Conservation (phyloP, 1,284 basidiomycete genomes). For the Ganoderma leucocontextum region DNA sequence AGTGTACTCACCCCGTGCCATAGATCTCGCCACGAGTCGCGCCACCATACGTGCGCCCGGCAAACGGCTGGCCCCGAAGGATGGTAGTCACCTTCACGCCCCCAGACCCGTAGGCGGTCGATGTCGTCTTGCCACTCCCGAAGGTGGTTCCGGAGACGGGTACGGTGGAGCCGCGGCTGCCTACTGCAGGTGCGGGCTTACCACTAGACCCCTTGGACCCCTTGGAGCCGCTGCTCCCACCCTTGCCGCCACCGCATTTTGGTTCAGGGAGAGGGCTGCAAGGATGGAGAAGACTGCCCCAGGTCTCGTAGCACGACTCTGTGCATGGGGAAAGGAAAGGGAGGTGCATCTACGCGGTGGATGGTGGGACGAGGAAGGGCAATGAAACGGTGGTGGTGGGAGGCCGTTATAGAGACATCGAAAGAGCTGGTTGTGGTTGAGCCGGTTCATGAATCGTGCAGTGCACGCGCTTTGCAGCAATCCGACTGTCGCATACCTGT, state of each 20-base stretch:
- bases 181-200: not conserved
- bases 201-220: constrained; percentile 16
- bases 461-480: too few relatives aligned
- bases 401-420: not conserved
- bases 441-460: not conserved
- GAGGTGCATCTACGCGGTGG: not conserved
- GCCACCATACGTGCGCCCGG: constrained; percentile 52
- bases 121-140: constrained; percentile 32
- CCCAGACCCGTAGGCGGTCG: constrained; percentile 48
- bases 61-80: constrained; percentile 49
- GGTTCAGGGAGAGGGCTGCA: constrained; percentile 9
- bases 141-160: constrained; percentile 41
- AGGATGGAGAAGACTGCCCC: not conserved
- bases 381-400: not conserved
- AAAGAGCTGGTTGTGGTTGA: not conserved
- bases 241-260: constrained; percentile 24
- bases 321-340: constrained; percentile 1
- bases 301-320: not conserved
- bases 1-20: constrained; percentile 47
- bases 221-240: constrained; percentile 35
- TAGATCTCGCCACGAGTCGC: constrained; percentile 48
- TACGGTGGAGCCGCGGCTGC: constrained; percentile 27
- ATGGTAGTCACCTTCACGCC: constrained; percentile 46
- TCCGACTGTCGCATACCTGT: too few relatives aligned
- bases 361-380: not conserved